Evolutionary conservation across 2,329 filamentous ascomycete genomes (phyloP).

Genomic region (Pseudocercospora fijiensis): DNA sequence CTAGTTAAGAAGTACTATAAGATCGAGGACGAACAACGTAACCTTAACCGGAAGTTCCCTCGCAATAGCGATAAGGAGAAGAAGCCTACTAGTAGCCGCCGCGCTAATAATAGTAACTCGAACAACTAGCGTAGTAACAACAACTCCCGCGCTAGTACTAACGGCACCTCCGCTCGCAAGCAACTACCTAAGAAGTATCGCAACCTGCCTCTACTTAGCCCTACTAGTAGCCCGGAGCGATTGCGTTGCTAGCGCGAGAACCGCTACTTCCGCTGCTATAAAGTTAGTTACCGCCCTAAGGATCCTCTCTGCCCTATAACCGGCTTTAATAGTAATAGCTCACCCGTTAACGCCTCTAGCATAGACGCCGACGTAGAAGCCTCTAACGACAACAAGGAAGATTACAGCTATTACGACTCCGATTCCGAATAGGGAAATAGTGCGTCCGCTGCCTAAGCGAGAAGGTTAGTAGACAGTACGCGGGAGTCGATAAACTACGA

Average conservation of each 20-base stretch:
- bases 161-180: neutral
- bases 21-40: neutral
- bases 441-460: neutral
- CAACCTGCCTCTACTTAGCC: neutral
- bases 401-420: no score
- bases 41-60: neutral
- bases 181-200: neutral
- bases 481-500: neutral
- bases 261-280: neutral
- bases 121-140: neutral
- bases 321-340: neutral
- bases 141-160: neutral
- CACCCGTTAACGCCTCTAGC: neutral
- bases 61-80: neutral
- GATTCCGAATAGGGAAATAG: neutral
- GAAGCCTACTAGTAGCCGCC: neutral
- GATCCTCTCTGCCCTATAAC: neutral
- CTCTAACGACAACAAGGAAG: no score
- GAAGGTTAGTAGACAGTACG: neutral
- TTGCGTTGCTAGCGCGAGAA: neutral
- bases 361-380: neutral
- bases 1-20: neutral
- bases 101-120: neutral
- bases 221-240: neutral
- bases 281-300: neutral